These are phyloP conservation scores for Dictyostelium intermedium DNA, from an alignment of 78 protist species.

Conservation along the genomic window DNA sequence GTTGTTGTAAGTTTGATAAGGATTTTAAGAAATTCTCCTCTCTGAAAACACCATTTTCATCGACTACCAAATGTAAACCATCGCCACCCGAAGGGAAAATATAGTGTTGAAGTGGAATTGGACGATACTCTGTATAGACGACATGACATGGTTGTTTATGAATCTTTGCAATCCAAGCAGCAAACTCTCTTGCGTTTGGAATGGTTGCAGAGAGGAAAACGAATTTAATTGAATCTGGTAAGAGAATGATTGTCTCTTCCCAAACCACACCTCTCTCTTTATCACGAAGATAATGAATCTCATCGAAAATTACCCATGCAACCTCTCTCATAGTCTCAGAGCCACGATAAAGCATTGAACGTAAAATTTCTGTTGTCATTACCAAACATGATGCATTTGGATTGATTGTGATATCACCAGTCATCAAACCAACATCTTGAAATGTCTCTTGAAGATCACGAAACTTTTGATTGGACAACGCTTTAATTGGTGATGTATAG, in stretches of 20 bases:
- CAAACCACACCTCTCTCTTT: constrained; percentile 97
- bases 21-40: constrained; percentile 75
- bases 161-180: constrained; percentile 93
- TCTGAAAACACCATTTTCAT: constrained; percentile 86
- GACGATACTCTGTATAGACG: constrained; percentile 89
- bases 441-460: constrained; percentile 89
- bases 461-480: constrained; percentile 95
- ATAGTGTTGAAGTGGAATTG: constrained; percentile 96
- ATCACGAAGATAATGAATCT: constrained; percentile 94
- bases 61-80: constrained; percentile 91
- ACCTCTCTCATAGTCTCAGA: constrained; percentile 91
- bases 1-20: constrained; percentile 25
- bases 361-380: constrained; percentile 97
- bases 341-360: constrained; percentile 98
- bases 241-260: constrained; percentile 96
- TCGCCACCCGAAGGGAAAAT: constrained; percentile 90
- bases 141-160: constrained; percentile 87
- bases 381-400: constrained; percentile 91
- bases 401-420: constrained; percentile 95
- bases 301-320: constrained; percentile 97
- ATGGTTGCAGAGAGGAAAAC: constrained; percentile 96
- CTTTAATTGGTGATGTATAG: constrained; percentile 97
- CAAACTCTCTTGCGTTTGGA: constrained; percentile 95
- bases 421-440: constrained; percentile 92
- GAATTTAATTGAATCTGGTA: constrained; percentile 88